Evolutionary conservation across 2,329 filamentous ascomycete species (phyloP).

Genomic region (Fusarium mexicanum): DNA sequence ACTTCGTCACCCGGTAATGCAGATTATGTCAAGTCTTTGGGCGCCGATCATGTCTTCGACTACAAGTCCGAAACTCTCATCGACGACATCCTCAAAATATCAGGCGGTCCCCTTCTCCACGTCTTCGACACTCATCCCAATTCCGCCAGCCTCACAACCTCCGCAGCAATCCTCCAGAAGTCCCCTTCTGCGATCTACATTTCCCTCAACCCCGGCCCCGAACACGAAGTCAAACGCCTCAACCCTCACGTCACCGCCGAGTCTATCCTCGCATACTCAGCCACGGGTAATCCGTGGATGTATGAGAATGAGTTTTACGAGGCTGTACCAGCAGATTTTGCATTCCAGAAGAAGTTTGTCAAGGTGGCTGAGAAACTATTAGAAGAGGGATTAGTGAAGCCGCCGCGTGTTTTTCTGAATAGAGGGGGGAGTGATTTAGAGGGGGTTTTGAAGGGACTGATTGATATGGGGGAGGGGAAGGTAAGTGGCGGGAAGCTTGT

Average conservation of each 20-base stretch:
- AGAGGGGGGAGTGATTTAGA: not conserved
- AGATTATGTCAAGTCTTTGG: constrained; percentile 48
- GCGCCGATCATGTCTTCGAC: constrained; percentile 57
- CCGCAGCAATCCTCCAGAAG: not conserved
- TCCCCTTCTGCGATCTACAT: not conserved
- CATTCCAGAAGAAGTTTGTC: constrained; percentile 1
- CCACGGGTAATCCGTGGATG: not conserved
- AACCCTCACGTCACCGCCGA: not conserved
- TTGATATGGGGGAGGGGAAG: not conserved
- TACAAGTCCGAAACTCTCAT: constrained; percentile 47
- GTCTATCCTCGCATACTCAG: constrained; percentile 7
- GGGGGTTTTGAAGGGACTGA: not conserved
- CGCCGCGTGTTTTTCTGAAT: not conserved
- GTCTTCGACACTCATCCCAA: not conserved
- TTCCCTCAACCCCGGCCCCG: not conserved
- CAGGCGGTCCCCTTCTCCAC: constrained; percentile 24
- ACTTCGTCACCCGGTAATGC: constrained; percentile 50
- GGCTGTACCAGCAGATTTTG: not conserved
- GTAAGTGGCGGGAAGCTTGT: constrained; percentile 11
- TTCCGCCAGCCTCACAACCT: not conserved
- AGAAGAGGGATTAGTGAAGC: not conserved
- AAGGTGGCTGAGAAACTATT: not conserved
- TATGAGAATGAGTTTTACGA: not conserved
- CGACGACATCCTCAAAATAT: constrained; percentile 33
- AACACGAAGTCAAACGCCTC: not conserved